These are phyloP conservation scores for Zoysia pacifica DNA, from an alignment of 176 grass and related monocot species.

Conservation along the genomic window DNA sequence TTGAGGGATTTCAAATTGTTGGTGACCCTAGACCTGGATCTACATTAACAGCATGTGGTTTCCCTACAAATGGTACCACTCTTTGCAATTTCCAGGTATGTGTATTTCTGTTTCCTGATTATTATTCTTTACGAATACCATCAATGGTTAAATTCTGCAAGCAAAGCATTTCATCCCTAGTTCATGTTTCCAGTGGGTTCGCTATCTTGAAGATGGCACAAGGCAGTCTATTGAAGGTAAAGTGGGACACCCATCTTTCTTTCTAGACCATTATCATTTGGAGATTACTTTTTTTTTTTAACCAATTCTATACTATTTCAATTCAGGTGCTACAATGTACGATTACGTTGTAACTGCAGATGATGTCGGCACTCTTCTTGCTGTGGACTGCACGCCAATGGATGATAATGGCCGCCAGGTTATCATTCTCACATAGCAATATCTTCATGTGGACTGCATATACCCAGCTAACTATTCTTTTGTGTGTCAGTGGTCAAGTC, in stretches of 20 bases:
- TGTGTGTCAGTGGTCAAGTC: background rate
- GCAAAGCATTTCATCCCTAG: constrained; percentile 25
- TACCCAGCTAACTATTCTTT: constrained; percentile 7
- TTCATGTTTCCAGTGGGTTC: constrained; percentile 77
- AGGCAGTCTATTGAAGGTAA: constrained; percentile 88
- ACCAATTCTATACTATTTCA: constrained; percentile 31
- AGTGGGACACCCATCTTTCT: background rate
- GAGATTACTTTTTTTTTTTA: constrained; percentile 19
- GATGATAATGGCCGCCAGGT: constrained; percentile 92
- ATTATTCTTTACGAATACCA: constrained; percentile 27
- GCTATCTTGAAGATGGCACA: constrained; percentile 77
- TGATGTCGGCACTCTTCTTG: constrained; percentile 86
- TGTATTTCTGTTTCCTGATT: constrained; percentile 16
- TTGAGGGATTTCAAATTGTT: constrained; percentile 88
- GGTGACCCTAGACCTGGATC: constrained; percentile 68
- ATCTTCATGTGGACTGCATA: background rate
- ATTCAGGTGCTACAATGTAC: constrained; percentile 75
- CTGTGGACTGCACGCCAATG: constrained; percentile 95
- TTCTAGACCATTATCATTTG: constrained; percentile 33
- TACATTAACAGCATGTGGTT: constrained; percentile 71
- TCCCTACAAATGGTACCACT: constrained; percentile 85
- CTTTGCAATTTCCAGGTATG: constrained; percentile 96
- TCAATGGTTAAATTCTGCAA: background rate
- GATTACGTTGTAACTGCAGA: constrained; percentile 95
- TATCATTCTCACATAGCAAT: background rate